Base-by-base conservation (phyloP, 495 filamentous ascomycete genomes). In the Symbiotaphrina buchneri region DNA sequence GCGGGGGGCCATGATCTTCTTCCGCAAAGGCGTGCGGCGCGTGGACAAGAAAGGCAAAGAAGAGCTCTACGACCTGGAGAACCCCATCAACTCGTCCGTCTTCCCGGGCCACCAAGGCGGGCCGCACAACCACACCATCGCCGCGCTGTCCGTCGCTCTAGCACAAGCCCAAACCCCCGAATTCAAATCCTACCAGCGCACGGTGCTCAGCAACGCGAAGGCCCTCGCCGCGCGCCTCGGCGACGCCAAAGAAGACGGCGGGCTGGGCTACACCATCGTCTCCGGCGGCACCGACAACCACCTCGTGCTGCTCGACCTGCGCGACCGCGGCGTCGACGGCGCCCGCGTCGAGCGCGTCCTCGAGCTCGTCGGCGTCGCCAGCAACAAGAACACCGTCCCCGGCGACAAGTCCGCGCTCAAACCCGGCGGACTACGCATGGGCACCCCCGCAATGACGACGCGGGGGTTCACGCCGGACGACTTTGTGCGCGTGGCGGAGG, bases 81-180 rank as follows among this genome's bases (percentile, higher is more conserved):
- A 65, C 39, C 79, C 83, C 25, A 95, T 97, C 57, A 97, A 97
- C 51, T 61, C 69, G 29, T 93, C 90, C 6, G 90, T 97, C 37
- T 97, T 97, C 63, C 87, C 87, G n/a, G 87, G 90, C 19, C 87
- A 97, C 53, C 87, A 97, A 47, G 87, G 87, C 42, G 87, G 87
- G 3, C 87, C 87, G 8, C 87, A 97, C 62, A 97, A 97, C 56
- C 87, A 97, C 56, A 97, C 87, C 32, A 97, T 97, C 52, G 85
- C 85, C 27, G 90, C 87, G 8, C 63, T 97, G 21, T 65, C 90
- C 10, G 87, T 97, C 2, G 87, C 87, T 1, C 62, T 97, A 18
- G 81, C 84, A 54, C 87, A 97, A 53, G 81, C 87, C 1, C 82
- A 90, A 42, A 74, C 68, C 0, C 53, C 63, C n/a, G 81, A 91